Evolutionary conservation across 441 rosid species (phyloP), one percentile per base, ranked within the genome.

Genomic region (Jatropha podagrica): DNA sequence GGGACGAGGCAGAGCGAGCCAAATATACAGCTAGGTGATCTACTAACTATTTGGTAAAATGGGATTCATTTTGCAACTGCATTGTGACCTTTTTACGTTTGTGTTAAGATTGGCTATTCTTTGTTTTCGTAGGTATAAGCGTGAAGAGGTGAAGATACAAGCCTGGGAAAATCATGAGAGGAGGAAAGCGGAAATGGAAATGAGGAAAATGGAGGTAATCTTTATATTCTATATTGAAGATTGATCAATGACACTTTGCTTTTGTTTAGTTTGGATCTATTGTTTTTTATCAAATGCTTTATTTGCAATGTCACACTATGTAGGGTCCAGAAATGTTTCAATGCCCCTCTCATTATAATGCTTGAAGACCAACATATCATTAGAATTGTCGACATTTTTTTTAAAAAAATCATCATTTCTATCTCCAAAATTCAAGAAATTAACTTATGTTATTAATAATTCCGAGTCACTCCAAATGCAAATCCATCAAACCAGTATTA

Each of bases 1-100:
- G 97, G 99, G 98, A 89, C 42, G 98, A 93, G 79, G 98, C 97
- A 0, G 95, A 96, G 83, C 90, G 95, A 0, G 93, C 98, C 74
- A 96, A 92, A 76, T 93, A 84, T 69, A 90, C 85, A 91, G 98
- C 98, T 44, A 93, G 98, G 97, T 96, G 74, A 81, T 71, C 18
- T 26, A 48, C 38, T 40, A 38, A 61, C 37, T 41, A 64, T 14
- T 63, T 60, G 27, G 4, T 23, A 46, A 54, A 65, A n/a, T 61
- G 13, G 20, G 38, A 23, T 54, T 14, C 32, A 41, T 59, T 74
- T 65, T 4, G 42, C 23, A 42, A 4, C 38, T 26, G 54, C 12
- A 68, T 40, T 41, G 6, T 58, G 8, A 61, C 13, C 32, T 32
- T 37, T 59, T 40, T 72, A 38, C 58, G 54, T 20, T 13, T 20